phyloP scores from a whole-genome alignment of 257 asterid genomes.

The Primulina eburnea region DNA sequence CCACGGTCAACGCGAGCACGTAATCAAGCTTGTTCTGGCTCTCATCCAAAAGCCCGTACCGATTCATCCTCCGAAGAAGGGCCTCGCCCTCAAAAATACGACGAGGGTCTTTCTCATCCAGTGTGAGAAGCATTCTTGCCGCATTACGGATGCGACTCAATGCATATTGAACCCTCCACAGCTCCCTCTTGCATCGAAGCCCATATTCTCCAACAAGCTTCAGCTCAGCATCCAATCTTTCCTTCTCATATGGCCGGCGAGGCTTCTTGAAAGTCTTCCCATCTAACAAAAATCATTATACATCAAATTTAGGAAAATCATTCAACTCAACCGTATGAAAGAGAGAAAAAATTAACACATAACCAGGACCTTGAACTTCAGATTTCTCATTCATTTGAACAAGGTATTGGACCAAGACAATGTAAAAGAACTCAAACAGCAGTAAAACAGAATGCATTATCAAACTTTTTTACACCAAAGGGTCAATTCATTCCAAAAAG shows the following conservation, averaged over 20 bases:
- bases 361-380: neutral
- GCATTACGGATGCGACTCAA: conserved; percentile 63
- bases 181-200: conserved; percentile 63
- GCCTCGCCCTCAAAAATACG: conserved; percentile 78
- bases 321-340: no score
- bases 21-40: conserved; percentile 51
- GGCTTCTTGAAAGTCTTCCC: conserved; percentile 77
- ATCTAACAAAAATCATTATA: conserved; percentile 20
- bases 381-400: neutral
- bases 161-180: conserved; percentile 65
- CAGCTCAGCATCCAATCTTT: conserved; percentile 65
- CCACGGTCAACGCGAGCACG: conserved; percentile 46
- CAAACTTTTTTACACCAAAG: neutral
- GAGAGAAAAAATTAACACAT: no score
- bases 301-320: no score
- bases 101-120: conserved; percentile 64
- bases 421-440: neutral
- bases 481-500: neutral
- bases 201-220: conserved; percentile 73
- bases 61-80: conserved; percentile 63
- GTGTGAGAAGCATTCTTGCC: conserved; percentile 57
- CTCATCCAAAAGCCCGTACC: conserved; percentile 43
- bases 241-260: conserved; percentile 65
- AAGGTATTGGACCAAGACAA: no score
- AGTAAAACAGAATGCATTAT: neutral